phyloP scores from a whole-genome alignment of 108 stramenopile genomes.

The Nitzschia palea region DNA sequence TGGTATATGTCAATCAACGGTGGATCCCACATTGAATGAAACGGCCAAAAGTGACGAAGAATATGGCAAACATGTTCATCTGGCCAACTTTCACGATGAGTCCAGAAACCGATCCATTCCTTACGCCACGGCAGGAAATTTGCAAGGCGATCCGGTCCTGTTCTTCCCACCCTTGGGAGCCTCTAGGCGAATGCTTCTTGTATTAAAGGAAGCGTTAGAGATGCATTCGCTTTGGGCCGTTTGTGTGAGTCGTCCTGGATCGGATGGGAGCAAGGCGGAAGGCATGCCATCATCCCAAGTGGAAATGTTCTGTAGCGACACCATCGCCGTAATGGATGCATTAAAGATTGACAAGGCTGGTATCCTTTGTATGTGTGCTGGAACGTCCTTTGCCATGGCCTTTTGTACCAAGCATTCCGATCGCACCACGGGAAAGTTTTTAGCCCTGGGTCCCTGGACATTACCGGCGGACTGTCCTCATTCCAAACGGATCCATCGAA shows the following conservation, averaged over 20 bases:
- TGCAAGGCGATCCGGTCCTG: background rate
- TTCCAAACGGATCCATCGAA: background rate
- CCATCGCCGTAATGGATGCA: background rate
- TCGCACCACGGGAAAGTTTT: conserved; percentile 1
- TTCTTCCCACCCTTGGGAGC: conserved; percentile 5
- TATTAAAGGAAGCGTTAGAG: background rate
- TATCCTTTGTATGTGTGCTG: conserved; percentile 15
- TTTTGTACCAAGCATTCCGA: background rate
- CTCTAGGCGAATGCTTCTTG: background rate
- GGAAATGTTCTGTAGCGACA: background rate
- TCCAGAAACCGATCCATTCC: background rate
- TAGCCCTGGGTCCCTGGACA: conserved; percentile 8
- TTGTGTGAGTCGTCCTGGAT: conserved; percentile 8
- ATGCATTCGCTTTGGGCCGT: conserved; percentile 1
- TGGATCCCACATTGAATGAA: background rate
- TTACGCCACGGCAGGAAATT: conserved; percentile 1
- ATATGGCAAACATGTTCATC: background rate
- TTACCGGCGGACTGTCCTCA: conserved; percentile 7
- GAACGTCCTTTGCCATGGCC: conserved; percentile 1
- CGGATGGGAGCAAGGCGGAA: background rate
- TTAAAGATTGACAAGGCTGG: conserved; percentile 1
- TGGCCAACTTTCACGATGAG: background rate
- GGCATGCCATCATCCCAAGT: background rate
- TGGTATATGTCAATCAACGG: no score
- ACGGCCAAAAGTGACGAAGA: background rate